Percentiles rank a stretch among this genome's conserved stretches.
These are phyloP conservation scores for Lentinula edodes DNA, from an alignment of 768 basidiomycete species.

Conservation along the genomic window DNA sequence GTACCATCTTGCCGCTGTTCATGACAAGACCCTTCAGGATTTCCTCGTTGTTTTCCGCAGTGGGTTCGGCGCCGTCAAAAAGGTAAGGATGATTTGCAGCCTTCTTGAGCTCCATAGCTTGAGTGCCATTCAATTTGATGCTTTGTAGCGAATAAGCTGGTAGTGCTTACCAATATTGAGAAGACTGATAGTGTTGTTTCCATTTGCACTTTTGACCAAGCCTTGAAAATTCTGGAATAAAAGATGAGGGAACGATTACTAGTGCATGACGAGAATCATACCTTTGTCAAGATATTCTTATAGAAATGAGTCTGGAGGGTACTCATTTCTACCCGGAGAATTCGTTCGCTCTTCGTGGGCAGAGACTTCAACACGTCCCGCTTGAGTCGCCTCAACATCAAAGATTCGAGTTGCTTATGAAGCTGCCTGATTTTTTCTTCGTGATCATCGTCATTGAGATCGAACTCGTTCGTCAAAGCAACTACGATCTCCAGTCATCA, in stretches of 20 bases:
- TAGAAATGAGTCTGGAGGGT: constrained; percentile 96
- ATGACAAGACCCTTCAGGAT: constrained; percentile 93
- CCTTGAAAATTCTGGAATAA: constrained; percentile 80
- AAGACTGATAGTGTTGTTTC: constrained; percentile 87
- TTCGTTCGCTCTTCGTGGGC: constrained; percentile 97
- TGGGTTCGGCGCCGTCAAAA: constrained; percentile 89
- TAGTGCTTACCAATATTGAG: constrained; percentile 77
- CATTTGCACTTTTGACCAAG: constrained; percentile 84
- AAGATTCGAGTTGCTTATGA: constrained; percentile 84
- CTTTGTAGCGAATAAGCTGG: background rate
- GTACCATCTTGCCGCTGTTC: constrained; percentile 97
- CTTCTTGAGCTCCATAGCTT: constrained; percentile 98
- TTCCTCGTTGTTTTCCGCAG: constrained; percentile 62
- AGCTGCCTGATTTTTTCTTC: constrained; percentile 94
- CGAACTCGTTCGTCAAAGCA: constrained; percentile 91
- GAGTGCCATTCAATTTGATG: constrained; percentile 6
- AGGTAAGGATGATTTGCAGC: constrained; percentile 97
- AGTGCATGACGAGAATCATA: constrained; percentile 19
- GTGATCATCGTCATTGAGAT: constrained; percentile 88
- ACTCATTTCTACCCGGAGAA: constrained; percentile 96
- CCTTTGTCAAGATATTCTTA: constrained; percentile 96
- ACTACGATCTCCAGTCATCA: constrained; percentile 40
- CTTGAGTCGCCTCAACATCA: constrained; percentile 95
- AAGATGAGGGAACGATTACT: constrained; percentile 4
- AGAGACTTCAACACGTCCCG: constrained; percentile 93